Conservation (phyloP, 2,329 filamentous ascomycete genomes). For the Pseudonectria foliicola region DNA sequence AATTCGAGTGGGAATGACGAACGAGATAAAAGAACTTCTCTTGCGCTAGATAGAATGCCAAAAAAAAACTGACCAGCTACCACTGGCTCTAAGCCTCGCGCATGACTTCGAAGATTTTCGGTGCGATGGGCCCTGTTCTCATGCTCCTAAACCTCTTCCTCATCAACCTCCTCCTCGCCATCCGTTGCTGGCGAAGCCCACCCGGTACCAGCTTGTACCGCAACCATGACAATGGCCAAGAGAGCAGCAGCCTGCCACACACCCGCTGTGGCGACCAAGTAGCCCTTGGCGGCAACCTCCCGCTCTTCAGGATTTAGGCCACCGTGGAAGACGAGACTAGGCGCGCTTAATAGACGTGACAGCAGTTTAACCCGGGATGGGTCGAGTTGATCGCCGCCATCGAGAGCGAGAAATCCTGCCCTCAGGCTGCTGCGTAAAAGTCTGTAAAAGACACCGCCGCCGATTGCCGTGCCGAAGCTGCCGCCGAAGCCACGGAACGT, state of each 20-base stretch:
- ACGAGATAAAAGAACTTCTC: too few relatives aligned
- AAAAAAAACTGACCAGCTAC: too few relatives aligned
- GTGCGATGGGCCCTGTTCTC: conserved; percentile 15
- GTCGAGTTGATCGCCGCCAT: conserved; percentile 28
- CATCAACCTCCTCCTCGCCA: conserved; percentile 30
- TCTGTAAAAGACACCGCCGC: conserved; percentile 67
- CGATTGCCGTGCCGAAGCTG: conserved; percentile 72
- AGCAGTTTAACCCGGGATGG: conserved; percentile 34
- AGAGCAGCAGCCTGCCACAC: conserved; percentile 42
- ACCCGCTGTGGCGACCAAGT: conserved; percentile 36
- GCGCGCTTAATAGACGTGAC: conserved; percentile 42
- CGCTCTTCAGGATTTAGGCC: conserved; percentile 35
- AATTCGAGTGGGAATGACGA: too few relatives aligned
- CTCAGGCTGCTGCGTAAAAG: conserved; percentile 49
- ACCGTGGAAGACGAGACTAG: conserved; percentile 40
- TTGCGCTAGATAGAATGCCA: too few relatives aligned
- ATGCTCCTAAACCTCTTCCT: conserved; percentile 20
- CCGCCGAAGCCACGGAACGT: conserved; percentile 80
- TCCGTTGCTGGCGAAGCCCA: conserved; percentile 49
- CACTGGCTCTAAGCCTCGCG: conserved; percentile 19
- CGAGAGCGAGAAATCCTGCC: conserved; percentile 46
- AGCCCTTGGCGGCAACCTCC: conserved; percentile 39
- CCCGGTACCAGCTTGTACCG: conserved; percentile 44
- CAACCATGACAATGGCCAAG: conserved; percentile 35
- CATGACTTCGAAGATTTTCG: conserved; percentile 26